Evolutionary conservation across 1,284 basidiomycete genomes (phyloP).

Genomic region (Exobasidium cylindrosporum): DNA sequence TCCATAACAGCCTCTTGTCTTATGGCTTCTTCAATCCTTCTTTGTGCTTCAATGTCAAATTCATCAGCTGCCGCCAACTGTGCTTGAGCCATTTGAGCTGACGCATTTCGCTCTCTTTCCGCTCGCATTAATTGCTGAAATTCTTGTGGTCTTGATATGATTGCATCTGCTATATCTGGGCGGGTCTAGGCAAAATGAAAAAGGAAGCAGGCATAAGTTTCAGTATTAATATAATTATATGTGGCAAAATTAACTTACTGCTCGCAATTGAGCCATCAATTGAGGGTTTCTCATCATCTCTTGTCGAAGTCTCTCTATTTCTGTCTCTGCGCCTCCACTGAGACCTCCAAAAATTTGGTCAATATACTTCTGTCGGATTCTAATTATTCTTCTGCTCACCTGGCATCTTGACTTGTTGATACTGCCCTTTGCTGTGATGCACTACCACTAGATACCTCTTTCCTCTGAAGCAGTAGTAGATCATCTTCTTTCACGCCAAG

Average conservation of each 20-base stretch:
- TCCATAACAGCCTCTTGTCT: conserved; percentile 83
- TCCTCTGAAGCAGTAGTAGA: conserved; percentile 32
- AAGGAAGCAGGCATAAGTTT: not conserved
- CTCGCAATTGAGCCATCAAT: conserved; percentile 12
- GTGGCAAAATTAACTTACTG: too few relatives aligned
- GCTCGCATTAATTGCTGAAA: conserved; percentile 28
- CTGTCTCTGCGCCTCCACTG: not conserved
- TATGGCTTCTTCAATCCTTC: conserved; percentile 89
- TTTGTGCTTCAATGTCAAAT: conserved; percentile 76
- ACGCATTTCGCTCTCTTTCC: conserved; percentile 21
- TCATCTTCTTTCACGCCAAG: conserved; percentile 44
- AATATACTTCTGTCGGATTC: not conserved
- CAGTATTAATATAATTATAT: too few relatives aligned
- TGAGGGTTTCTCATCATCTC: conserved; percentile 10
- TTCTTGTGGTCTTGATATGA: conserved; percentile 10
- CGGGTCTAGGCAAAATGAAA: conserved; percentile 33
- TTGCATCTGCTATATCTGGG: conserved; percentile 52
- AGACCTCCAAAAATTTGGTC: too few relatives aligned
- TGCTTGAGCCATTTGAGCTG: conserved; percentile 65
- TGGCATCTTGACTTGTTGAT: not conserved
- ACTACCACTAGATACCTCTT: not conserved
- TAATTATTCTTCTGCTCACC: not conserved
- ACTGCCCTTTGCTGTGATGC: not conserved
- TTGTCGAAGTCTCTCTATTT: conserved; percentile 8
- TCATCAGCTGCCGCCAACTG: conserved; percentile 77